phyloP scores from a whole-genome alignment of 768 basidiomycete species.

The Tephrocybe sp. region DNA sequence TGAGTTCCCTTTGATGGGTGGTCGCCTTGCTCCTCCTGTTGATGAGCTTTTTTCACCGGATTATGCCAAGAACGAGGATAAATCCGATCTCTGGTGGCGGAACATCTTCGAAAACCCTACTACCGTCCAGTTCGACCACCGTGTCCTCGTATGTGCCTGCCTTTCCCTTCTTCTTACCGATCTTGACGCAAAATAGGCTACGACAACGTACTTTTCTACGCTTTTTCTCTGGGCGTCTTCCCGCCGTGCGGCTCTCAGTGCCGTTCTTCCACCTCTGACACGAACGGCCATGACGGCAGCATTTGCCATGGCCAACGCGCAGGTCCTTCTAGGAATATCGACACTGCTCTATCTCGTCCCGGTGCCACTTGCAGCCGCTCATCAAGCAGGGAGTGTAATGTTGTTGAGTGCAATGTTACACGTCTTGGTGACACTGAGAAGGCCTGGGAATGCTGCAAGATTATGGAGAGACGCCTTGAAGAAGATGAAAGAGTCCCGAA shows the following conservation, averaged over 20 bases:
- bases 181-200: slow-evolving; percentile 52
- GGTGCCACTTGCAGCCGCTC: slow-evolving; percentile 84
- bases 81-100: slow-evolving; percentile 88
- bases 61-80: slow-evolving; percentile 69
- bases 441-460: slow-evolving; percentile 64
- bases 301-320: slow-evolving; percentile 81
- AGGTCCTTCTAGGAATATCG: slow-evolving; percentile 62
- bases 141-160: slow-evolving; percentile 67
- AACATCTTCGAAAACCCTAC: slow-evolving; percentile 97
- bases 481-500: no score
- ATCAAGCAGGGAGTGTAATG: slow-evolving; percentile 93
- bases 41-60: slow-evolving; percentile 77
- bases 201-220: slow-evolving; percentile 75
- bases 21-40: slow-evolving; percentile 72
- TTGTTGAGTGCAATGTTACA: slow-evolving; percentile 83
- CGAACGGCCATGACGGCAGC: slow-evolving; percentile 51
- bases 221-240: slow-evolving; percentile 61
- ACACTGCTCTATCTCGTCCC: slow-evolving; percentile 94
- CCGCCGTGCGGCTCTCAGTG: slow-evolving; percentile 53
- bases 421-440: slow-evolving; percentile 65
- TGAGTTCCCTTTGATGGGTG: slow-evolving; percentile 97
- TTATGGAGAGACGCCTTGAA: slow-evolving; percentile 45
- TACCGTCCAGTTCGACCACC: slow-evolving; percentile 96
- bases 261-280: slow-evolving; percentile 62
- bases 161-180: not conserved